phyloP scores from a whole-genome alignment of 2,329 filamentous ascomycete species.

The Coniochaeta sp. region DNA sequence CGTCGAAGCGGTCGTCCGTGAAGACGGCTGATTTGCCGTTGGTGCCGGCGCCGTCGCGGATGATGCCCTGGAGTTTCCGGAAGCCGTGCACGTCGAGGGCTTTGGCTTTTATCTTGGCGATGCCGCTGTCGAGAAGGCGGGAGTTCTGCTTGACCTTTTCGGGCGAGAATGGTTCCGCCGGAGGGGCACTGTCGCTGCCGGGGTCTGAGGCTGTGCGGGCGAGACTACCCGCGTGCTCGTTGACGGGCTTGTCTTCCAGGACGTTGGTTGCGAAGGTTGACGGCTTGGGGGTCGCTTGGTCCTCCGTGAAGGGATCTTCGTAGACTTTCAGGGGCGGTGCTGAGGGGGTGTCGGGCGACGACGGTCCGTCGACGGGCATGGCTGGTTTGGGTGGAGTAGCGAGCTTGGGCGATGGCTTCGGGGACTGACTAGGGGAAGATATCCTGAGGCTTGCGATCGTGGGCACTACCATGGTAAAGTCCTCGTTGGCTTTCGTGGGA shows the following conservation, averaged over 20 bases:
- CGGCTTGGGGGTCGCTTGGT: slow-evolving; percentile 38
- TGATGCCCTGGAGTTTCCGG: slow-evolving; percentile 66
- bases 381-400: slow-evolving; percentile 4
- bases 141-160: slow-evolving; percentile 50
- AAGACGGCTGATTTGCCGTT: slow-evolving; percentile 31
- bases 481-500: slow-evolving; percentile 41
- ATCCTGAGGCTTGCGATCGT: slow-evolving; percentile 24
- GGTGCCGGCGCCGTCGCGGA: slow-evolving; percentile 50
- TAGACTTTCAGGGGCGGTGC: slow-evolving; percentile 15
- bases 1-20: slow-evolving; percentile 60
- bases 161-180: slow-evolving; percentile 22
- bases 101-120: slow-evolving; percentile 62
- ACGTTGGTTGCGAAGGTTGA: slow-evolving; percentile 36
- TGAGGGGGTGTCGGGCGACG: slow-evolving; percentile 19
- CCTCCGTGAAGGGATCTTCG: slow-evolving; percentile 38
- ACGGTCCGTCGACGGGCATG: slow-evolving; percentile 3
- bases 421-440: slow-evolving; percentile 4
- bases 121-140: slow-evolving; percentile 65
- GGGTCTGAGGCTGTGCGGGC: slow-evolving; percentile 13
- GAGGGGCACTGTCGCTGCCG: not conserved
- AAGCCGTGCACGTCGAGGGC: slow-evolving; percentile 77
- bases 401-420: slow-evolving; percentile 4
- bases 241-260: slow-evolving; percentile 52
- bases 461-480: slow-evolving; percentile 45
- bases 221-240: slow-evolving; percentile 40